Evolutionary conservation across 2,329 filamentous ascomycete species (phyloP), one percentile per base, ranked within the genome.

Genomic region (Scedosporium minutisporum): DNA sequence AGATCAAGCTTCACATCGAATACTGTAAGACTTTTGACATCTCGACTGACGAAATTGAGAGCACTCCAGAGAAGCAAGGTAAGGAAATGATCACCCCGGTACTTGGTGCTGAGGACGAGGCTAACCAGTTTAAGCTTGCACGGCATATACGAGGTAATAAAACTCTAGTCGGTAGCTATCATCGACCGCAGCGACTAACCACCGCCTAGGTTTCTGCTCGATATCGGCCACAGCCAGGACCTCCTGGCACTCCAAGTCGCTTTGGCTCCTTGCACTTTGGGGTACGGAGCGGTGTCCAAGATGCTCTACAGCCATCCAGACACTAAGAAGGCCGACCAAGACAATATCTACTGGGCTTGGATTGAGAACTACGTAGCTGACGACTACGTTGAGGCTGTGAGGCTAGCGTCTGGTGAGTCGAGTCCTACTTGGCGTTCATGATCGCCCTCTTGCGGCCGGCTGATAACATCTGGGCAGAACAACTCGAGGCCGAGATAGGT

Each of bases 11-110:
- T 4, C 93, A 97, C 71, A 78, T 96, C 51, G 79, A 84, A 57
- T 97, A 96, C 74, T 97, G 93, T 76, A 80, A 85, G 66, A 82
- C 83, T 3, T 96, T 96, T 69, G 91, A 91, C 2, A 80, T 97
- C 55, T 84, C 87, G 0, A 83, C 86, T 63, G 78, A 85, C 51
- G 84, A 93, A 53, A 89, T 97, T 66, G 86, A 89, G 68, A 77
- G 77, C 14, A 84, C 87, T 1, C 84, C 90, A 65, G 93, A 97
- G 71, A 58, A 60, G 42, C 63, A 62, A 18, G 62, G 61, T 62
- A 58, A 62, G 9, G 6, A 46, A 60, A 33, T n/a, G 2, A 38
- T 9, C 21, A n/a, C 3, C 44, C 44, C 9, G 18, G 12, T 1
- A 6, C n/a, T 48, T 21, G 16, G 6, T 7, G 7, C 6, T 2